phyloP scores from a whole-genome alignment of 2,329 filamentous ascomycete species.

The Cordyceps tenuipes region DNA sequence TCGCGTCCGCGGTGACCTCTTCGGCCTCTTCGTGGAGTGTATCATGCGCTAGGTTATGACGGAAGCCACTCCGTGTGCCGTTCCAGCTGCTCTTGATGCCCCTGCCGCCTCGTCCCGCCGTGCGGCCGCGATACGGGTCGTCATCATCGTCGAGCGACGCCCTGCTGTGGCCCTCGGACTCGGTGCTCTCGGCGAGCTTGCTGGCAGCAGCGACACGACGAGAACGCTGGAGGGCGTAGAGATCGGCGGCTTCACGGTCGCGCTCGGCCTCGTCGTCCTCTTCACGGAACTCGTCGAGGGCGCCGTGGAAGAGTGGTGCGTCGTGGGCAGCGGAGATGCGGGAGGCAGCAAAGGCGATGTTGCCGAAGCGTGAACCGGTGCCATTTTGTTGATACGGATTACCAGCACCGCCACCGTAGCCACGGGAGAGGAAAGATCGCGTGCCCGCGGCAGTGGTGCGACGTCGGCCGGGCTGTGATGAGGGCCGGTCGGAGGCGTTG shows the following conservation, averaged over 20 bases:
- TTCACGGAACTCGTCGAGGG: constrained; percentile 82
- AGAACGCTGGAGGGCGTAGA: constrained; percentile 84
- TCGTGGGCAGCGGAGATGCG: constrained; percentile 64
- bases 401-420: constrained; percentile 34
- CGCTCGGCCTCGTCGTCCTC: constrained; percentile 89
- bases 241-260: constrained; percentile 85
- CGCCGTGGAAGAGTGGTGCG: constrained; percentile 90
- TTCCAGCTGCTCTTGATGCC: constrained; percentile 60
- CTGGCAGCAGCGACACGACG: constrained; percentile 80
- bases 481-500: constrained; percentile 24
- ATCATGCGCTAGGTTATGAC: constrained; percentile 20
- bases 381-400: constrained; percentile 80
- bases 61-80: constrained; percentile 38
- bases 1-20: constrained; percentile 29
- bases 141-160: constrained; percentile 26
- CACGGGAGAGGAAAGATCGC: constrained; percentile 37
- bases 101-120: constrained; percentile 32
- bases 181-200: constrained; percentile 75
- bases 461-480: constrained; percentile 25
- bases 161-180: constrained; percentile 52
- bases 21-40: constrained; percentile 34
- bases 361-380: constrained; percentile 63
- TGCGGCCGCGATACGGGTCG: constrained; percentile 34
- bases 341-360: constrained; percentile 61
- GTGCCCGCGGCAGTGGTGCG: constrained; percentile 25